Base-by-base conservation (phyloP, 768 basidiomycete species). In the Lactarius sp. region DNA sequence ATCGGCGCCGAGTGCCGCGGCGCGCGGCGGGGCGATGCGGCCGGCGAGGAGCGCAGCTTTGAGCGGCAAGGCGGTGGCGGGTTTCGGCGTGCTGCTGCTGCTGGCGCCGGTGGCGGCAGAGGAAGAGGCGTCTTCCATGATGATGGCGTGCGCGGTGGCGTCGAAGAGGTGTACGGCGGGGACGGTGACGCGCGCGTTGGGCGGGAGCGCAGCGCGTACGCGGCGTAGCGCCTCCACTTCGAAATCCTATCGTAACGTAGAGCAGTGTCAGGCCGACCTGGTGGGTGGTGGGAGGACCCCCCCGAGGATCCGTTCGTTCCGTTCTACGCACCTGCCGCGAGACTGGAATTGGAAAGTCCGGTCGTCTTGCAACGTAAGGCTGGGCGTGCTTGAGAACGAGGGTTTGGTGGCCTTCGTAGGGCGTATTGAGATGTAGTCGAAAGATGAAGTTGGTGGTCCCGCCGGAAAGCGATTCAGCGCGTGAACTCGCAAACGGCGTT, bases 111-210 rank as follows among this genome's bases (percentile, higher is more conserved):
- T n/a, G n/a, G n/a, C n/a, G n/a, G n/a, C n/a, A n/a, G n/a, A n/a
- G n/a, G n/a, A n/a, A n/a, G n/a, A n/a, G n/a, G n/a, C n/a, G 62
- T 88, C 87, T 51, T 85, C 82, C 78, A 88, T 85, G 69, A 88
- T 78, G 44, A 88, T 77, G 14, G 79, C 80, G 64, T 81, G 75
- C 10, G 70, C 75, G 31, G 73, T 74, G 46, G 77, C 70, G 67
- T 88, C 86, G 69, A 81, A 80, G 39, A 76, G 71, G 68, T 81
- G 74, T 16, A 87, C 74, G 6, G 61, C 70, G 2, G 86, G 85
- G 4, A 82, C 79, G 2, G 76, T 78, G 53, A 83, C 77, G 18
- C 80, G 56, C 3, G 78, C 73, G 31, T 76, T 71, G 18, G 59
- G 60, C 9, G 76, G 74, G 1, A 80, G 68, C 70, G 76, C 74